Base-by-base conservation (phyloP, 257 asterid genomes). In the Ilex aquifolium region DNA sequence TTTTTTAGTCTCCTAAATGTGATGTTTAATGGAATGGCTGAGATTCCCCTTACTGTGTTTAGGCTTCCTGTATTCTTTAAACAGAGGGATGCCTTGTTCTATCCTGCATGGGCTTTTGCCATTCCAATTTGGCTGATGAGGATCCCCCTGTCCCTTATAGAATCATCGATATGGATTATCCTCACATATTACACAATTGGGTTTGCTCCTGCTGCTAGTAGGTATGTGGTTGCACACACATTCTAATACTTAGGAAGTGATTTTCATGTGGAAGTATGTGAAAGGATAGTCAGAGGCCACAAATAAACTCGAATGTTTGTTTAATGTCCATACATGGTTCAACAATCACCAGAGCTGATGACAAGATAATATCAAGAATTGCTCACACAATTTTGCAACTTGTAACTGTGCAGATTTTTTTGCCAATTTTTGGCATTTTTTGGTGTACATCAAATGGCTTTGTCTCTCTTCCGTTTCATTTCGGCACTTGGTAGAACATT, bases 381-480 rank as follows among this genome's bases (percentile, higher is more conserved):
- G 42, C 7, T 8, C 1, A 36, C 8, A 36, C 8, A 36, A 36
- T 14, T 55, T 64, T 44, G 56, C 29, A 52, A 60, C 56, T 60
- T 39, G 10, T 30, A 32, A 15, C 32, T 58, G 66, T 78, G 58
- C 88, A 92, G 98, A 83, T 88, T 88, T 73, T 85, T 92, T 59
- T 77, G 91, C 56, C 98, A 92, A 69, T 70, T 92, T 36, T 76
- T 92, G 83, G 89, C 82, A n/a, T 92, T 77, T 49, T 79, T 92
- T 52, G 95, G 93, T 2, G 64, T 92, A 72, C 97, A 92, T 79
- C 95, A 86, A 80, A 86, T 87, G 93, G 98, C 98, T 65, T 65
- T 92, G 62, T 80, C 97, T n/a, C 87, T 92, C 51, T 92, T 86
- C 68, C 84, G 98, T 53, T 82, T 86, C 62, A 77, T 88, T 51